Base-by-base conservation (phyloP, 257 asterid genomes). In the Solanum sparsipilum region DNA sequence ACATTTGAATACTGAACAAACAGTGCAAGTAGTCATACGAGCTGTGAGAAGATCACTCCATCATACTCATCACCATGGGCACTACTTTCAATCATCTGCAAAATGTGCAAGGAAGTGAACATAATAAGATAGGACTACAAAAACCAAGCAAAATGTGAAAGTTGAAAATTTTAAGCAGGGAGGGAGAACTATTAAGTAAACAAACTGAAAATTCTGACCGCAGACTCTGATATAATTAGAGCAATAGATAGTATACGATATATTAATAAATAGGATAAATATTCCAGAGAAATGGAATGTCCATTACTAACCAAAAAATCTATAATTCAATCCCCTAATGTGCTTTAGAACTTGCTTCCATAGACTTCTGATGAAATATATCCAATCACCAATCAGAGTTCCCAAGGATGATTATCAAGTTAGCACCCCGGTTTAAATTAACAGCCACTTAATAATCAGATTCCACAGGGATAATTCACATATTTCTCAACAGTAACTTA, bases 21-120 rank as follows among this genome's bases (percentile, higher is more conserved):
- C 65, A 68, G 85, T 31, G 88, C 83, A 71, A 86, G 85, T 65
- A 60, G 67, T 83, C 93, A 36, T 87, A 87, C 89, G 36, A 87
- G 89, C 72, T 87, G 89, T 32, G 89, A 87, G 84, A 78, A 87
- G 56, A 87, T 87, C 76, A 87, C 89, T 87, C 89, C 89, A 78
- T 87, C 89, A 79, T 87, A 87, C 78, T 87, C 89, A 38, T 87
- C 89, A 74, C 89, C 89, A 65, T 87, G 86, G 79, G 86, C 89
- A 87, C 89, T 87, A 87, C 89, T 87, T 87, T 87, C 89, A 60
- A 87, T 87, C 89, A 87, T 87, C 89, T 87, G 89, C 86, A 87
- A 29, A 38, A 87, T 46, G 29, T 48, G 58, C 71, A 82, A 32
- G 86, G 11, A 29, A 81, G 86, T 48, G 21, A 18, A 48, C 71